These are phyloP conservation scores for baker's yeast (Saccharomyces cerevisiae) DNA, from an alignment of 805 yeast species.

Conservation along the genomic window DNA sequence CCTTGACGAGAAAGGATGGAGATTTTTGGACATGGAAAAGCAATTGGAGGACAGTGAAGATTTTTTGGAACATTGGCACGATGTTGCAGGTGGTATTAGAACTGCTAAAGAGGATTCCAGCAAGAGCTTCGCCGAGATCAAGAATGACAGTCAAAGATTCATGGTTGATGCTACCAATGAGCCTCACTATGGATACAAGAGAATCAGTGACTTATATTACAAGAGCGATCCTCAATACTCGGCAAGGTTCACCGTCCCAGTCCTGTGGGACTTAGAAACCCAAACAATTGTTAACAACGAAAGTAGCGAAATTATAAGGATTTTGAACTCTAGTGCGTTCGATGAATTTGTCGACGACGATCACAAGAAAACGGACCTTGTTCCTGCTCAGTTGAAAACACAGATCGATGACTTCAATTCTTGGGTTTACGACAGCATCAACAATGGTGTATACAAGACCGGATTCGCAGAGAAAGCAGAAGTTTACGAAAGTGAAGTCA, in stretches of 20 bases:
- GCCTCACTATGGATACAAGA: slow-evolving; percentile 46
- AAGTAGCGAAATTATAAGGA: slow-evolving; percentile 80
- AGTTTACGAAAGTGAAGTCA: slow-evolving; percentile 64
- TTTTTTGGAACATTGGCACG: background rate
- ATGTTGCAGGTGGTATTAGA: slow-evolving; percentile 8
- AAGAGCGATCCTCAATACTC: slow-evolving; percentile 66
- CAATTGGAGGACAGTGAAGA: background rate
- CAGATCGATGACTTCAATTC: slow-evolving; percentile 70
- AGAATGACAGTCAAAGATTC: slow-evolving; percentile 16
- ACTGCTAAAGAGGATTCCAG: slow-evolving; percentile 5
- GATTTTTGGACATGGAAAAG: slow-evolving; percentile 35
- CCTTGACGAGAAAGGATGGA: slow-evolving; percentile 85
- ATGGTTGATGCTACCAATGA: slow-evolving; percentile 43
- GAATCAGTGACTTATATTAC: slow-evolving; percentile 65
- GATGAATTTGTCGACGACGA: slow-evolving; percentile 40
- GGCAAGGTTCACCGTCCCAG: slow-evolving; percentile 89
- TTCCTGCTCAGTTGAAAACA: slow-evolving; percentile 46
- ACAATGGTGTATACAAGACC: slow-evolving; percentile 87
- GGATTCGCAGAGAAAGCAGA: slow-evolving; percentile 85
- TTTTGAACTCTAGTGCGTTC: slow-evolving; percentile 69
- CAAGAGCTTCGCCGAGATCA: slow-evolving; percentile 11
- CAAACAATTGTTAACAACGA: slow-evolving; percentile 86
- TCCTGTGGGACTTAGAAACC: slow-evolving; percentile 80
- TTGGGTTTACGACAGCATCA: slow-evolving; percentile 78
- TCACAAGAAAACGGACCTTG: slow-evolving; percentile 47